Percentiles rank a stretch among this genome's conserved stretches.
Conservation (phyloP, 2,329 filamentous ascomycete genomes). For the Pyricularia sp. region DNA sequence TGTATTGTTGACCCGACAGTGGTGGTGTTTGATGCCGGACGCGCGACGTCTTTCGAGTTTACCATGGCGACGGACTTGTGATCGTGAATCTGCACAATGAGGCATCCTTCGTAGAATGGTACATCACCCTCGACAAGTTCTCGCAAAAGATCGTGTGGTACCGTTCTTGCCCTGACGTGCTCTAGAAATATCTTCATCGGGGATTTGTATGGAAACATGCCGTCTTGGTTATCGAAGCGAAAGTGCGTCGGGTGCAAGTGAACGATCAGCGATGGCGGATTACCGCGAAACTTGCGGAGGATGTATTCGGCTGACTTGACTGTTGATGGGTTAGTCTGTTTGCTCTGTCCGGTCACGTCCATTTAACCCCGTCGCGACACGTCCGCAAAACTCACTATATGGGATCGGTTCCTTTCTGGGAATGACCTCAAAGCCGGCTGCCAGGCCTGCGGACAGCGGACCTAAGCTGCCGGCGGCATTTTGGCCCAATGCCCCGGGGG, state of each 20-base stretch:
- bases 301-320: slow-evolving; percentile 71
- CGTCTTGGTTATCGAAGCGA: slow-evolving; percentile 87
- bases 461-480: slow-evolving; percentile 41
- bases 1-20: slow-evolving; percentile 71
- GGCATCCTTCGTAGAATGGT: slow-evolving; percentile 84
- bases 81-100: slow-evolving; percentile 92
- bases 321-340: slow-evolving; percentile 19
- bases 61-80: slow-evolving; percentile 53
- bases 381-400: slow-evolving; percentile 32
- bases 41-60: slow-evolving; percentile 49
- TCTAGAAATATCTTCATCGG: slow-evolving; percentile 78
- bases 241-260: slow-evolving; percentile 83
- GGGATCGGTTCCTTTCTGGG: slow-evolving; percentile 37
- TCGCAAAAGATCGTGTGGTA: slow-evolving; percentile 83
- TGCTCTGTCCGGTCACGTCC: not conserved
- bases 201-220: slow-evolving; percentile 84
- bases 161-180: slow-evolving; percentile 64
- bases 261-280: slow-evolving; percentile 73
- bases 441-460: slow-evolving; percentile 33
- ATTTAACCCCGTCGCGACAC: not conserved
- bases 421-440: slow-evolving; percentile 28
- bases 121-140: slow-evolving; percentile 65
- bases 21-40: slow-evolving; percentile 47
- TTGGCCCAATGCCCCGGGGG: slow-evolving; percentile 44
- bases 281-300: slow-evolving; percentile 60